Base-by-base conservation (phyloP, 2,329 filamentous ascomycete species). In the Fusarium oxysporum region DNA sequence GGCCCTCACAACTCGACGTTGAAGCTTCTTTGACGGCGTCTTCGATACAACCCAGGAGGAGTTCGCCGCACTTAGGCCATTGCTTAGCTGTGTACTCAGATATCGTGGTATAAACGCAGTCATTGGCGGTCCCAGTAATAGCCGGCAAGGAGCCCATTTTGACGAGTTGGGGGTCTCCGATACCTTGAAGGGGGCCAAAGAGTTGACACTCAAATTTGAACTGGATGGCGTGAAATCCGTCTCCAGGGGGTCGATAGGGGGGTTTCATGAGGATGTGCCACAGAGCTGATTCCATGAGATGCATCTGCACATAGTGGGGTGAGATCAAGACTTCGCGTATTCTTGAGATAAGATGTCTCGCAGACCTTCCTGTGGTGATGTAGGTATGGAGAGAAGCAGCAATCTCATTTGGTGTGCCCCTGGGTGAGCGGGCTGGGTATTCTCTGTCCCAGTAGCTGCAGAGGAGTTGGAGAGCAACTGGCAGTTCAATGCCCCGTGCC, bases 361-460 rank as follows among this genome's bases (percentile, higher is more conserved):
- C 77, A 0, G 81, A 78, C 14, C 68, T 59, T 14, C 81, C 80
- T 3, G 75, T 77, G 8, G 78, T 76, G 30, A 82, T 78, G 19
- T 76, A 74, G 13, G 64, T 71, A 51, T 80, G 77, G 2, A 82
- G 58, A 8, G 78, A 77, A 17, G 78, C 76, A 6, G 81, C 79
- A 33, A 82, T 81, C 23, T 81, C 79, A 41, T 82, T 80, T 2
- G 81, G 80, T 1, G 76, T 78, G 0, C 80, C 81, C 37, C 77
- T 73, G 1, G 81, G 80, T 16, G 80, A 83, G 7, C 78, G 76
- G 6, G 78, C 73, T n/a, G 80, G 73, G 54, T 75, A 80, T 59
- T 82, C 80, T 57, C 80, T 76, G 50, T 82, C 76, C 81, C 79
- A 83, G 47, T 78, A 83, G 19, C 78, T 77, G 56, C 80, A 82